These are phyloP conservation scores for Triticum timopheevii DNA, from an alignment of 176 grass and related monocot species.

Conservation along the genomic window DNA sequence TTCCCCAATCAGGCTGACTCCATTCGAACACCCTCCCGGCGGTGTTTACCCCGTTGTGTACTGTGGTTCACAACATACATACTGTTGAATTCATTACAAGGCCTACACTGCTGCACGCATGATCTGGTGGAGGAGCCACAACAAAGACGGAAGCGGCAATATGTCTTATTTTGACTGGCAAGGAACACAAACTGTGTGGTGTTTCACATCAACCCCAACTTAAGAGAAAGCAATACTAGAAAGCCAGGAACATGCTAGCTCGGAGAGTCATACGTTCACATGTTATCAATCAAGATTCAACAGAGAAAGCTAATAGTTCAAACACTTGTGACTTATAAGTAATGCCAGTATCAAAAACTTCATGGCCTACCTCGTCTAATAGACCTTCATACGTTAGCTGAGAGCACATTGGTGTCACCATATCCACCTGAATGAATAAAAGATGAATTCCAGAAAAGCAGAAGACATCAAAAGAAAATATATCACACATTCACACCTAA, in stretches of 20 bases:
- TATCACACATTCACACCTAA: background rate
- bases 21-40: background rate
- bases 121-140: background rate
- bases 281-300: background rate
- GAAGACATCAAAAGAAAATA: background rate
- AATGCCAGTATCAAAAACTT: background rate
- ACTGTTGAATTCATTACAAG: constrained; percentile 14
- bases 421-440: constrained; percentile 69
- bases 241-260: background rate
- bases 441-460: constrained; percentile 18
- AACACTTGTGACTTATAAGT: background rate
- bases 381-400: constrained; percentile 97
- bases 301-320: constrained; percentile 16
- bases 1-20: background rate
- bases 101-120: background rate
- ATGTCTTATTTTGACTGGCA: background rate
- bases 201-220: background rate
- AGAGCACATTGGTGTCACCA: constrained; percentile 98
- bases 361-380: constrained; percentile 76
- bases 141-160: constrained; percentile 7
- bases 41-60: background rate
- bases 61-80: background rate
- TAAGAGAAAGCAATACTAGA: background rate
- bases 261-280: background rate
- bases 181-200: background rate